Percentiles rank a stretch among this genome's conserved stretches.
These are phyloP conservation scores for Colletotrichum trifolii DNA, from an alignment of 2,329 filamentous ascomycete species.

Conservation along the genomic window DNA sequence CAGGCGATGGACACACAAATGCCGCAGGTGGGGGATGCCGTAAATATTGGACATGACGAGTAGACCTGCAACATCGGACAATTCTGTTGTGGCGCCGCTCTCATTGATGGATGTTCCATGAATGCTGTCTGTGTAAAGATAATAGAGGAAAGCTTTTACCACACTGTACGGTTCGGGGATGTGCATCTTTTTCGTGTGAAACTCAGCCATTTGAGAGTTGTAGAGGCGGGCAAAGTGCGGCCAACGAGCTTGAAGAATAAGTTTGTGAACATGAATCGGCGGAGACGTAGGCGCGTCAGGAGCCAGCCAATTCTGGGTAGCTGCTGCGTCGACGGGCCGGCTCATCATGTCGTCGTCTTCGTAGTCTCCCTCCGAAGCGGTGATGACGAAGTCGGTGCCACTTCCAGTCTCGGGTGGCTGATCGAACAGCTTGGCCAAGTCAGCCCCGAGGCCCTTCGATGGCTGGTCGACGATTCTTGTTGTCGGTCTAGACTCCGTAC, in stretches of 20 bases:
- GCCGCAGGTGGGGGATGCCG: conserved; percentile 91
- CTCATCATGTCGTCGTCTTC: conserved; percentile 73
- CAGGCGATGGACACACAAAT: conserved; percentile 90
- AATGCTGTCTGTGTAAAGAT: conserved; percentile 96
- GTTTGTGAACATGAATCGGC: conserved; percentile 93
- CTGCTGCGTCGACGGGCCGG: conserved; percentile 54
- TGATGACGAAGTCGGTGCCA: conserved; percentile 91
- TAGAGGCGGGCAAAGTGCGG: conserved; percentile 95
- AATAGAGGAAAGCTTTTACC: conserved; percentile 94
- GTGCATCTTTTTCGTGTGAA: conserved; percentile 96
- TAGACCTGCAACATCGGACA: conserved; percentile 91
- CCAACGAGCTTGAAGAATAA: conserved; percentile 95
- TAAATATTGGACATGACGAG: conserved; percentile 99
- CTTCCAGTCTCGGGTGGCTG: conserved; percentile 85
- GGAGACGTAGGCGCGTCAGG: conserved; percentile 75
- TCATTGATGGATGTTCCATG: conserved; percentile 61
- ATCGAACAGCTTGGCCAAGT: conserved; percentile 89
- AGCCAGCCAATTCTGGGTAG: conserved; percentile 67
- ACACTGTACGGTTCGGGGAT: conserved; percentile 96
- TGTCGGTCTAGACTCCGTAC: conserved; percentile 60
- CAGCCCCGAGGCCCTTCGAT: conserved; percentile 79
- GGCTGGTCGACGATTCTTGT: conserved; percentile 63
- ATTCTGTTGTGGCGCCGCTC: conserved; percentile 78
- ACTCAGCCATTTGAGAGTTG: conserved; percentile 95
- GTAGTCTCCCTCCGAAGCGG: conserved; percentile 83